These are phyloP conservation scores for Hypoxylon rubiginosum DNA, from an alignment of 2,329 filamentous ascomycete species.

Conservation along the genomic window DNA sequence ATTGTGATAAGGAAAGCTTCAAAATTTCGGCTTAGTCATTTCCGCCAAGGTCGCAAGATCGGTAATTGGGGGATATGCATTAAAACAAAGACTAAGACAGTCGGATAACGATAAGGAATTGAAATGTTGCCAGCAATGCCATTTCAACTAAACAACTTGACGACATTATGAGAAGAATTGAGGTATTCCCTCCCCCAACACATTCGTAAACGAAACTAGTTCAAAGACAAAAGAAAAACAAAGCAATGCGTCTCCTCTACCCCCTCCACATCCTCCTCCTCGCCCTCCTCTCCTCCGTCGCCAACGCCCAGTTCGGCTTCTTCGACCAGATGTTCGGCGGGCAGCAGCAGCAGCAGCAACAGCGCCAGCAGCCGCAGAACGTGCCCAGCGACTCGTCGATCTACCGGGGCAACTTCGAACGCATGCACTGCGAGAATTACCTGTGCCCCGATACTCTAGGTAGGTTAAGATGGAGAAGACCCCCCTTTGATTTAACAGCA, in stretches of 20 bases:
- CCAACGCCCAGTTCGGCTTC: conserved; percentile 90
- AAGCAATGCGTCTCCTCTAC: conserved; percentile 51
- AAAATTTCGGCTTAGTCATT: conserved; percentile 58
- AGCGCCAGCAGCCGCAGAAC: conserved; percentile 78
- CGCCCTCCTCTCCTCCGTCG: conserved; percentile 70
- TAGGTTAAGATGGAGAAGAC: conserved; percentile 37
- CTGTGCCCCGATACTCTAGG: conserved; percentile 91
- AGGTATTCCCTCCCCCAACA: not conserved
- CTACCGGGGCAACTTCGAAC: conserved; percentile 66
- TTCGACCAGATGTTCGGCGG: conserved; percentile 97
- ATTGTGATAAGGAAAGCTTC: conserved; percentile 26
- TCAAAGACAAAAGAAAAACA: conserved; percentile 2
- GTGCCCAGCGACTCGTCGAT: conserved; percentile 85
- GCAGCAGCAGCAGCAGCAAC: conserved; percentile 60
- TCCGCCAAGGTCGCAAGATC: not conserved
- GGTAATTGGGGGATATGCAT: not conserved
- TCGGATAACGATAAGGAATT: conserved; percentile 47
- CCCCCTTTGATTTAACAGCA: not conserved
- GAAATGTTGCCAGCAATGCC: conserved; percentile 47
- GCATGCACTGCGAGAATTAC: conserved; percentile 91
- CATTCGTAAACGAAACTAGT: no score
- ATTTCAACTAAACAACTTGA: conserved; percentile 17
- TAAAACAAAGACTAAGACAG: not conserved
- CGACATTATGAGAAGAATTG: not conserved
- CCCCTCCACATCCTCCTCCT: conserved; percentile 66